These are phyloP conservation scores for Ceratocystis variospora DNA, from an alignment of 2,329 filamentous ascomycete species.

Conservation along the genomic window DNA sequence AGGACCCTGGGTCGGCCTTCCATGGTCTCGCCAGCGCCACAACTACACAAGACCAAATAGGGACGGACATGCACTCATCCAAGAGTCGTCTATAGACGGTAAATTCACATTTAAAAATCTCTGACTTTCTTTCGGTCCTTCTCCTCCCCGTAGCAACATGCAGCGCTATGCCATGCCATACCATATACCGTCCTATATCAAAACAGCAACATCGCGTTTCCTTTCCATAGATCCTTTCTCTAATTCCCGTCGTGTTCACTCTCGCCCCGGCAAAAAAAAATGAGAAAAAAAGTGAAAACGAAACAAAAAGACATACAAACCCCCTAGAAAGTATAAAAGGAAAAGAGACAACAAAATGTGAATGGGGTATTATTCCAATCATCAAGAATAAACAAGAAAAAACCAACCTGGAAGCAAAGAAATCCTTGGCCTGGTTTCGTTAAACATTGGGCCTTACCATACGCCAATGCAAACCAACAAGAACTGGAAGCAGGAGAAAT, in stretches of 20 bases:
- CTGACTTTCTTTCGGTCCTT: too few relatives aligned
- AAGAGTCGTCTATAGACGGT: too few relatives aligned
- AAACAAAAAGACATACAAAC: neutral
- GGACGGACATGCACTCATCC: too few relatives aligned
- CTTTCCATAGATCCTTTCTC: too few relatives aligned
- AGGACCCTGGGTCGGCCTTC: too few relatives aligned
- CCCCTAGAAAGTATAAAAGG: neutral
- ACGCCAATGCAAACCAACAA: neutral
- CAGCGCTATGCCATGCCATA: too few relatives aligned
- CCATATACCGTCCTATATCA: neutral
- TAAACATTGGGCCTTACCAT: conserved; percentile 4
- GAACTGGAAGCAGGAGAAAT: neutral
- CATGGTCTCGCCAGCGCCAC: too few relatives aligned
- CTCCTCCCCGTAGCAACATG: too few relatives aligned
- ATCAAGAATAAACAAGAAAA: neutral
- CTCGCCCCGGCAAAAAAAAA: neutral
- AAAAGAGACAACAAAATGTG: neutral
- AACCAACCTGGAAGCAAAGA: neutral
- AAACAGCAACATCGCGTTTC: neutral
- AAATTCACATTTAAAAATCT: too few relatives aligned
- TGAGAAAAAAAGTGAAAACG: neutral
- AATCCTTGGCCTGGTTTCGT: neutral
- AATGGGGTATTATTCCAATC: conserved; percentile 2
- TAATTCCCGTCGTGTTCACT: neutral
- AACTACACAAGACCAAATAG: too few relatives aligned